Percentiles rank a stretch among this genome's conserved stretches.
These are phyloP conservation scores for Pascua sp. DNA, from an alignment of 1,284 basidiomycete genomes.

Conservation along the genomic window DNA sequence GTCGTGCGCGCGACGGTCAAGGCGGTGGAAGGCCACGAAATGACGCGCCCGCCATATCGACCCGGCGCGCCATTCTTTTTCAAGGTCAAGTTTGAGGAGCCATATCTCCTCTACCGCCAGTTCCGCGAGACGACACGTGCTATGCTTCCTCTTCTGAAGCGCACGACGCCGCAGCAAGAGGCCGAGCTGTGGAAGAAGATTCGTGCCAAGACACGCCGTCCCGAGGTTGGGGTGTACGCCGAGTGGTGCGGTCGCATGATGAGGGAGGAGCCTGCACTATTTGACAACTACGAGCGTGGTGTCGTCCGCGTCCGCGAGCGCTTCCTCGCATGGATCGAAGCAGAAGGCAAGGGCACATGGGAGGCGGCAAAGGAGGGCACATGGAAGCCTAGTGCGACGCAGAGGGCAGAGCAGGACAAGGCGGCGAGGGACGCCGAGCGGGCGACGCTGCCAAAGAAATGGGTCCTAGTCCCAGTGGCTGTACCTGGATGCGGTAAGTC, in stretches of 20 bases:
- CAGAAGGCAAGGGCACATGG: slow-evolving; percentile 54
- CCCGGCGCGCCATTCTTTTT: slow-evolving; percentile 90
- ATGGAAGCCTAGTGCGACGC: slow-evolving; percentile 14
- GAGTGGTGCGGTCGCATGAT: slow-evolving; percentile 59
- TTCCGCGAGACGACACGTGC: slow-evolving; percentile 91
- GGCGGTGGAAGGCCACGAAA: slow-evolving; percentile 20
- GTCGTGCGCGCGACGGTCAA: slow-evolving; percentile 78
- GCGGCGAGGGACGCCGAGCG: slow-evolving; percentile 22
- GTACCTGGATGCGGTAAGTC: slow-evolving; percentile 80
- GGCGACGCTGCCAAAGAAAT: slow-evolving; percentile 59
- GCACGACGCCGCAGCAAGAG: slow-evolving; percentile 14
- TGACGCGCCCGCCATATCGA: slow-evolving; percentile 61
- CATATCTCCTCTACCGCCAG: slow-evolving; percentile 97
- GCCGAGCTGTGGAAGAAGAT: slow-evolving; percentile 40
- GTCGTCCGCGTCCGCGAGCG: slow-evolving; percentile 75
- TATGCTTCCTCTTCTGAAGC: slow-evolving; percentile 55
- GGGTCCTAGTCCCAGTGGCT: slow-evolving; percentile 80
- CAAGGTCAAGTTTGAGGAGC: slow-evolving; percentile 99
- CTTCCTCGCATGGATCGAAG: slow-evolving; percentile 69
- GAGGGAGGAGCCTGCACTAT: slow-evolving; percentile 59
- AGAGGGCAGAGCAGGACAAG: slow-evolving; percentile 18
- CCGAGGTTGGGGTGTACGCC: slow-evolving; percentile 50
- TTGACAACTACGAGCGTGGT: slow-evolving; percentile 66
- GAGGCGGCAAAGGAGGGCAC: slow-evolving; percentile 51
- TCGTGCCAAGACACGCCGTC: slow-evolving; percentile 39